Base-by-base conservation (phyloP, 352 stramenopile genomes). In the Globisporangium irregulare region DNA sequence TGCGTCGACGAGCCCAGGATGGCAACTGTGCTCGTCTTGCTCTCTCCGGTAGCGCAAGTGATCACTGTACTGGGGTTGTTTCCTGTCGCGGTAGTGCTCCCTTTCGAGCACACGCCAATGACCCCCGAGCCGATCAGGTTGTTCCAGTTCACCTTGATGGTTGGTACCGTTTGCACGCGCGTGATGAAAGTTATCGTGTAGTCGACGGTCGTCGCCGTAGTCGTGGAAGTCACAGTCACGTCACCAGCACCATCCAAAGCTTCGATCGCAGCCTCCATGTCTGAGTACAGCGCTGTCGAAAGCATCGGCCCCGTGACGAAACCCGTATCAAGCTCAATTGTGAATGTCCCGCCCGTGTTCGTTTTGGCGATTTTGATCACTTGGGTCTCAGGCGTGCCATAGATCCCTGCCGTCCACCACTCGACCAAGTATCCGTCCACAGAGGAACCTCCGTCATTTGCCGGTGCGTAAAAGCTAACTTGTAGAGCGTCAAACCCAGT, bases 381-480 rank as follows among this genome's bases (percentile, higher is more conserved):
- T 67, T 98, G 93, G 0, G 93, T 75, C 43, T 92, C 84, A 2
- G 63, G 70, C 0, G 59, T 67, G 0, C 82, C 81, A n/a, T 91
- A 92, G 22, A 69, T 65, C 10, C 66, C 77, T 20, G 81, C 75
- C 0, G 73, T 79, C 84, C 85, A 95, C 86, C 84, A 96, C 64
- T 99, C 94, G 25, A 98, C 88, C 66, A 83, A 74, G 70, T 96
- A 99, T 34, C 72, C 72, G 9, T 86, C 90, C 15, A 98, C 83
- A 6, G 72, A 69, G 0, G 91, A 80, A 7, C 96, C 96, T 38
- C 95, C 95, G 68, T 97, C 87, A 36, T 97, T 86, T 9, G 79
- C 46, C 0, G 95, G 92, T 2, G 80, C 74, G 34, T 73, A 81
- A 71, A 97, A 99, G n/a, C 76, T 84, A 24, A 98, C 76, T 6